Percentiles rank a stretch among this genome's conserved stretches.
phyloP scores from a whole-genome alignment of 192 early-diverging fungal genomes.

The Entomortierella beljakovae region DNA sequence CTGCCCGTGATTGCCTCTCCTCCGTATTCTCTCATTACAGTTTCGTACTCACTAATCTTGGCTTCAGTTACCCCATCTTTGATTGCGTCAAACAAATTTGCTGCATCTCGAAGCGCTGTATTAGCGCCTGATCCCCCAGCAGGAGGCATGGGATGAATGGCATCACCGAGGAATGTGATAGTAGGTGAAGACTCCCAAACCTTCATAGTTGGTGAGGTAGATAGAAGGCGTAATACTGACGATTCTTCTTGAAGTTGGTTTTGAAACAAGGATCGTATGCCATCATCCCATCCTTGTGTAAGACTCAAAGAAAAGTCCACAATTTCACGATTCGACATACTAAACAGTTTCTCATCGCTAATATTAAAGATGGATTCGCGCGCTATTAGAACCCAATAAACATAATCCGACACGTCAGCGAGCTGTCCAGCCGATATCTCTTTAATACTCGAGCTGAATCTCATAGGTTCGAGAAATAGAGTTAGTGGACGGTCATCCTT shows the following conservation, averaged over 20 bases:
- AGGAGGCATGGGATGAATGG: constrained; percentile 32
- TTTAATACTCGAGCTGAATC: constrained; percentile 16
- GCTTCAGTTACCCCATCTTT: constrained; percentile 17
- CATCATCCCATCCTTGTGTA: constrained; percentile 15
- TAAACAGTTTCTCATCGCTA: constrained; percentile 14
- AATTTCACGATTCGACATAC: constrained; percentile 7
- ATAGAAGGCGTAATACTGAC: constrained; percentile 4
- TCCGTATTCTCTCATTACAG: constrained; percentile 5
- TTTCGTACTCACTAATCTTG: constrained; percentile 8
- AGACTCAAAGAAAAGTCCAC: constrained; percentile 4
- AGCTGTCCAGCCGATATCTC: neutral
- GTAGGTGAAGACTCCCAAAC: constrained; percentile 8
- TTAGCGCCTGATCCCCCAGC: constrained; percentile 22
- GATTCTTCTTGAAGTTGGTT: constrained; percentile 10
- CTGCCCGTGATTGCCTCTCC: constrained; percentile 10
- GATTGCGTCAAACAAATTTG: constrained; percentile 15
- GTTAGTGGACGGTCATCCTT: constrained; percentile 15
- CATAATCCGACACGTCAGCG: constrained; percentile 7
- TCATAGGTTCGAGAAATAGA: constrained; percentile 17
- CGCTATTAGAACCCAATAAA: constrained; percentile 23
- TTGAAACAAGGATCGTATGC: constrained; percentile 14
- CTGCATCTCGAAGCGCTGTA: constrained; percentile 28
- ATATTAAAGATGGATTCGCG: constrained; percentile 10
- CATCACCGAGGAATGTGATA: constrained; percentile 26
- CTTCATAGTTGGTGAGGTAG: constrained; percentile 4